These are phyloP conservation scores for Geotrichum europaeum DNA, from an alignment of 1,139 yeast genomes.

Conservation along the genomic window DNA sequence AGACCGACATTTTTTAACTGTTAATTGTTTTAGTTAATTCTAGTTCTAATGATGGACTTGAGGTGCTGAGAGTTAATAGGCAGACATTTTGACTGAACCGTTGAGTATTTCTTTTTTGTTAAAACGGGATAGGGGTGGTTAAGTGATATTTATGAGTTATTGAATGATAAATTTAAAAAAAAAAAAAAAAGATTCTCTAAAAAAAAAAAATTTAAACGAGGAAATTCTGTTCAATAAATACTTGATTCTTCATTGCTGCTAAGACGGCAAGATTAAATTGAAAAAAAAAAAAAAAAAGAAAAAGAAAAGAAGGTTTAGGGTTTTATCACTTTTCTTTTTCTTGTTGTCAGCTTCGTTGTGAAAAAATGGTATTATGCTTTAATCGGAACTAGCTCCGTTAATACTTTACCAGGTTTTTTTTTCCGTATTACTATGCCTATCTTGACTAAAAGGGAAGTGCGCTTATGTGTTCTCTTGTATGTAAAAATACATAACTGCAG, in stretches of 20 bases:
- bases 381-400: background rate
- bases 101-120: background rate
- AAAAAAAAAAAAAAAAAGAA: background rate
- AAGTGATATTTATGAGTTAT: background rate
- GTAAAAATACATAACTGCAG: too few species aligned
- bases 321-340: background rate
- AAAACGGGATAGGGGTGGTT: background rate
- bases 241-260: background rate
- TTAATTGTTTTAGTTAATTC: background rate
- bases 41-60: background rate
- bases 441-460: background rate
- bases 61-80: background rate
- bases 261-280: background rate
- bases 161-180: background rate
- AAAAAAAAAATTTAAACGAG: background rate
- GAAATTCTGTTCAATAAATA: background rate
- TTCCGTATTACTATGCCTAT: background rate
- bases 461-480: too few species aligned
- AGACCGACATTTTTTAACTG: background rate
- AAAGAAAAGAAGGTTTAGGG: background rate
- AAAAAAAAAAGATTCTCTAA: background rate
- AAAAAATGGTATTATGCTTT: background rate
- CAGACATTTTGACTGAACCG: constrained; percentile 2
- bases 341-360: background rate
- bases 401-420: background rate